Evolutionary conservation across 805 yeast genomes (phyloP).

Genomic region (Myxozyma nipponensis): DNA sequence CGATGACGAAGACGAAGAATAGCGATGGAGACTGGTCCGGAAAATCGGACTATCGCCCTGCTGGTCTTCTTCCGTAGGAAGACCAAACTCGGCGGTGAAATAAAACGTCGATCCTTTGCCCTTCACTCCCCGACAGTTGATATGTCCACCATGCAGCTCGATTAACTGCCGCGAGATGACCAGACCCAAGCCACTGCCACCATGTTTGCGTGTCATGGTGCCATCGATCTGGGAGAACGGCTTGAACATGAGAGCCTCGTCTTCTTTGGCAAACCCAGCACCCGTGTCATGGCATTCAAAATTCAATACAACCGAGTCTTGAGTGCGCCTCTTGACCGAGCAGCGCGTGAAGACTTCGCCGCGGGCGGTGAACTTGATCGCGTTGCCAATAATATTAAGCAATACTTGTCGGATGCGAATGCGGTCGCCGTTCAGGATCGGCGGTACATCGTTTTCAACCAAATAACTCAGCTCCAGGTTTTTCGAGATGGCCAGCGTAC

Average conservation of each 20-base stretch:
- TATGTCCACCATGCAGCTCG: slow-evolving; percentile 36
- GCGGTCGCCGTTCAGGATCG: slow-evolving; percentile 37
- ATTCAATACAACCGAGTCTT: slow-evolving; percentile 26
- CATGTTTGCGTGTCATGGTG: slow-evolving; percentile 28
- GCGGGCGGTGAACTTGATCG: slow-evolving; percentile 36
- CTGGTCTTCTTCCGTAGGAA: slow-evolving; percentile 32
- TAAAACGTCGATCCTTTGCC: slow-evolving; percentile 35
- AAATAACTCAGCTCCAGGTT: slow-evolving; percentile 35
- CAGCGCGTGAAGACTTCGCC: slow-evolving; percentile 37
- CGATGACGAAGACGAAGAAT: slow-evolving; percentile 7
- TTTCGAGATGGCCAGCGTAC: slow-evolving; percentile 37
- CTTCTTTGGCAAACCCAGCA: slow-evolving; percentile 36
- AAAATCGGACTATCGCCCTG: slow-evolving; percentile 10
- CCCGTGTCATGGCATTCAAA: slow-evolving; percentile 39
- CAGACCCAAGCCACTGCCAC: slow-evolving; percentile 38
- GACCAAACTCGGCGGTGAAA: slow-evolving; percentile 32
- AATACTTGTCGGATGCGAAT: slow-evolving; percentile 37
- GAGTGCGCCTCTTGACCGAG: slow-evolving; percentile 23
- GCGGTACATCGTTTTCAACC: slow-evolving; percentile 35
- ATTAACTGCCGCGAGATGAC: slow-evolving; percentile 38
- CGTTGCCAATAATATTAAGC: slow-evolving; percentile 38
- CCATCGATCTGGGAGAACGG: slow-evolving; percentile 37
- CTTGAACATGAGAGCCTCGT: slow-evolving; percentile 36
- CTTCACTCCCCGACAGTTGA: slow-evolving; percentile 34
- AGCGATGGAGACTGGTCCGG: neutral